A percentile compares a stretch with the other conserved stretches of the same genome.
Evolutionary conservation across 2,329 filamentous ascomycete genomes (phyloP).

Genomic region (Colletotrichum sp.): DNA sequence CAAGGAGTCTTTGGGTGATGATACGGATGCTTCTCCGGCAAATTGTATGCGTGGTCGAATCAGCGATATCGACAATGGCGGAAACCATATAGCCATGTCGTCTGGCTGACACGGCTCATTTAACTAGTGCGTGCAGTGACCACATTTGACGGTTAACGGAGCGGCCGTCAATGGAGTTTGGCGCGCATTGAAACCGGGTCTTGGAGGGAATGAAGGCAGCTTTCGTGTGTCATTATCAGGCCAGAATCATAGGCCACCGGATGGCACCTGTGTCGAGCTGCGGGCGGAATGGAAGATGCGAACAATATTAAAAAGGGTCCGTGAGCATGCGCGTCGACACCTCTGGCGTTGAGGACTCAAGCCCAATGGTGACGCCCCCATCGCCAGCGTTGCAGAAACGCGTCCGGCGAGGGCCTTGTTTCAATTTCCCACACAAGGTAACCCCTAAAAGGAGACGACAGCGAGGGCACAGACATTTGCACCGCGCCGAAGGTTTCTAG

Average conservation of each 20-base stretch:
- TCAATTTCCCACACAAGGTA: slow-evolving; percentile 16
- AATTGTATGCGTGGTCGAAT: background rate
- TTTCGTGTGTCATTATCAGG: slow-evolving; percentile 14
- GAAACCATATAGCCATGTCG: background rate
- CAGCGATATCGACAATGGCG: background rate
- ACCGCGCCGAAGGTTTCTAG: slow-evolving; percentile 16
- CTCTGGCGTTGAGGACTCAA: background rate
- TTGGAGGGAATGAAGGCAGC: background rate
- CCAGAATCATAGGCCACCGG: background rate
- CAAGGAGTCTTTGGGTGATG: background rate
- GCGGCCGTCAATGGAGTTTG: slow-evolving; percentile 1
- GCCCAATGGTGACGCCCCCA: background rate
- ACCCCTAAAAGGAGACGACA: slow-evolving; percentile 13
- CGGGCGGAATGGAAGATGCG: background rate
- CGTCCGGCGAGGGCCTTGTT: slow-evolving; percentile 14
- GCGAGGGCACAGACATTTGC: slow-evolving; percentile 19
- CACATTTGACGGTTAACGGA: slow-evolving; percentile 4
- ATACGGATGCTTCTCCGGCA: background rate
- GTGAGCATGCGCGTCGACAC: background rate
- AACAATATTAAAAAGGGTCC: background rate
- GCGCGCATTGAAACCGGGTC: slow-evolving; percentile 16
- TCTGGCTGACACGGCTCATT: slow-evolving; percentile 13
- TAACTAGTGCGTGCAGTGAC: slow-evolving; percentile 11
- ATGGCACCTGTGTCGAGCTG: slow-evolving; percentile 5
- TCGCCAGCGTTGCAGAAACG: slow-evolving; percentile 15